Evolutionary conservation across 371 early-diverging fungal genomes (phyloP).

Genomic region (Catenaria anguillulae): DNA sequence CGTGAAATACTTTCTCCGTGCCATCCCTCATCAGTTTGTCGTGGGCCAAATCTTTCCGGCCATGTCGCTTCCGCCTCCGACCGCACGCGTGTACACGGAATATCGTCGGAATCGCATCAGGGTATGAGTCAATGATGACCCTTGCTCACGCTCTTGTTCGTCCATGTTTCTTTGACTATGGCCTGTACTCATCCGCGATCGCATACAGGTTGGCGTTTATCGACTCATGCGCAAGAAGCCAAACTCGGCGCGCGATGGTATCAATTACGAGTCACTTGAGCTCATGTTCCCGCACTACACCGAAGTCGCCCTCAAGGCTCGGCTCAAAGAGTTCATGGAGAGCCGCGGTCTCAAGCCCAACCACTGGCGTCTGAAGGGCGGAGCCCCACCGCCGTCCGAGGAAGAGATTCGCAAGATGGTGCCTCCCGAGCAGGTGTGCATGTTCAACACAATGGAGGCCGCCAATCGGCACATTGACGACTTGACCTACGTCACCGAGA

Average conservation of each 20-base stretch:
- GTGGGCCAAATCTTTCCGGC: slow-evolving; percentile 97
- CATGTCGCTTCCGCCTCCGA: slow-evolving; percentile 94
- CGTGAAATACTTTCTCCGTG: slow-evolving; percentile 62
- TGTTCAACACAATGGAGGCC: slow-evolving; percentile 92
- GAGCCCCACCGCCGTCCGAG: slow-evolving; percentile 68
- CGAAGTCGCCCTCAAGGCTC: slow-evolving; percentile 69
- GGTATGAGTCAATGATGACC: no score
- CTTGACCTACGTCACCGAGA: slow-evolving; percentile 58
- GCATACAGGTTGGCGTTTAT: slow-evolving; percentile 43
- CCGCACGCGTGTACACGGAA: slow-evolving; percentile 88
- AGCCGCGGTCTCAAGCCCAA: slow-evolving; percentile 82
- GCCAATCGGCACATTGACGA: slow-evolving; percentile 92
- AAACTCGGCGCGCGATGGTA: slow-evolving; percentile 25
- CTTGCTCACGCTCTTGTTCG: no score
- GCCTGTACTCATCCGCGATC: slow-evolving; percentile 13
- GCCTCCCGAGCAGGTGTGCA: slow-evolving; percentile 93
- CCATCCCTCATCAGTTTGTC: slow-evolving; percentile 67
- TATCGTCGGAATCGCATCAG: slow-evolving; percentile 86
- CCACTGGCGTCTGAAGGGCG: slow-evolving; percentile 83
- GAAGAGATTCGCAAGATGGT: slow-evolving; percentile 88
- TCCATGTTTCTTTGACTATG: no score
- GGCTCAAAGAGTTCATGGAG: slow-evolving; percentile 92
- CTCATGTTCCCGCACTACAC: slow-evolving; percentile 71
- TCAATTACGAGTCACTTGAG: slow-evolving; percentile 58
- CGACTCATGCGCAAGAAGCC: slow-evolving; percentile 70